Conservation (phyloP, 768 basidiomycete species). For the Suillus decipiens region DNA sequence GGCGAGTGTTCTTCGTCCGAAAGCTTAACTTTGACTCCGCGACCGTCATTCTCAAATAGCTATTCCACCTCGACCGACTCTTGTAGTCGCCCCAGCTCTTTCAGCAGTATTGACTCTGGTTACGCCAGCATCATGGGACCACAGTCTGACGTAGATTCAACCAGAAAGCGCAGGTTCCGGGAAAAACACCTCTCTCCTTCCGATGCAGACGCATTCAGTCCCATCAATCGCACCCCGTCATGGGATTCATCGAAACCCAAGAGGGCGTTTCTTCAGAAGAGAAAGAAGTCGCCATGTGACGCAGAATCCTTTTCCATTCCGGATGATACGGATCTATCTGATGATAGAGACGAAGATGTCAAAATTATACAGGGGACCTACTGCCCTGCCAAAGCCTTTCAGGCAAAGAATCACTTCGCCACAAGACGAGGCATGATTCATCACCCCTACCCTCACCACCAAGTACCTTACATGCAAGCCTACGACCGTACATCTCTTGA, state of each 20-base stretch:
- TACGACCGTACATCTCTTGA: constrained; percentile 59
- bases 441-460: constrained; percentile 51
- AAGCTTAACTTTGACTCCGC: constrained; percentile 21
- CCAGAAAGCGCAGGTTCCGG: constrained; percentile 7
- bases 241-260: constrained; percentile 25
- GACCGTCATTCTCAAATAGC: constrained; percentile 21
- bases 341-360: background rate
- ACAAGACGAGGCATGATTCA: constrained; percentile 43
- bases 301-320: constrained; percentile 1
- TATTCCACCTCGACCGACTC: constrained; percentile 5
- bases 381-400: constrained; percentile 24
- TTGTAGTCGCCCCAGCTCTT: constrained; percentile 21
- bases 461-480: constrained; percentile 66
- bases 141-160: constrained; percentile 16
- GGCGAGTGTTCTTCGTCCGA: constrained; percentile 15
- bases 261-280: constrained; percentile 22
- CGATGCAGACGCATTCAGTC: constrained; percentile 16
- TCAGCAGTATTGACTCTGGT: constrained; percentile 30
- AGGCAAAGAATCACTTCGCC: constrained; percentile 26
- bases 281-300: constrained; percentile 21
- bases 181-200: background rate
- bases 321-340: background rate
- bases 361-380: background rate
- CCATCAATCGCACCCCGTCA: constrained; percentile 8
- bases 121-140: constrained; percentile 31